A percentile compares a stretch with the other conserved stretches of the same genome.
Conservation (phyloP, 306 rosid genomes). For the Dalbergia oliveri region DNA sequence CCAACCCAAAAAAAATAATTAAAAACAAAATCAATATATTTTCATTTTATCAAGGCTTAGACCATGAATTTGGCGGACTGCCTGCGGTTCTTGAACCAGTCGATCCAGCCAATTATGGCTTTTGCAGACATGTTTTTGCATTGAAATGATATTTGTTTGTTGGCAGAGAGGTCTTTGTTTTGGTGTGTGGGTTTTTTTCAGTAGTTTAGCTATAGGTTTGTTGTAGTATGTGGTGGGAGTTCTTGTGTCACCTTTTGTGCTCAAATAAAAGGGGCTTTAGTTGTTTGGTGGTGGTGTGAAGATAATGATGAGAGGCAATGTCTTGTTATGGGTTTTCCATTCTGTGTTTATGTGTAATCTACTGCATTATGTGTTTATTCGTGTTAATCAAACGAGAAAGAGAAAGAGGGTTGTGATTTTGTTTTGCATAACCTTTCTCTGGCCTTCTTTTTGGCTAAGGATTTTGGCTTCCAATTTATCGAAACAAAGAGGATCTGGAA, state of each 20-base stretch:
- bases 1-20: no score
- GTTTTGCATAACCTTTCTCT: no score
- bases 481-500: no score
- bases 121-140: slow-evolving; percentile 62
- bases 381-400: no score
- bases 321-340: no score
- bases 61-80: slow-evolving; percentile 66
- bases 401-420: no score
- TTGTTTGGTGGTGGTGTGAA: not conserved
- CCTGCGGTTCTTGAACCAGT: slow-evolving; percentile 11
- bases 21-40: no score
- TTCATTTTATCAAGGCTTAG: slow-evolving; percentile 13
- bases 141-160: slow-evolving; percentile 31
- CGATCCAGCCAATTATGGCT: slow-evolving; percentile 56
- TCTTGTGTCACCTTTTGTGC: not conserved
- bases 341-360: no score
- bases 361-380: no score
- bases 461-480: no score
- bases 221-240: not conserved
- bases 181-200: not conserved
- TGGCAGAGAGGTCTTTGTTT: not conserved
- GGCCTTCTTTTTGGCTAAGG: no score
- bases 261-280: not conserved
- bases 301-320: no score
- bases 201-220: not conserved